Evolutionary conservation across 352 stramenopile genomes (phyloP), one percentile per base, ranked within the genome.

Genomic region (Plasmopara muralis): DNA sequence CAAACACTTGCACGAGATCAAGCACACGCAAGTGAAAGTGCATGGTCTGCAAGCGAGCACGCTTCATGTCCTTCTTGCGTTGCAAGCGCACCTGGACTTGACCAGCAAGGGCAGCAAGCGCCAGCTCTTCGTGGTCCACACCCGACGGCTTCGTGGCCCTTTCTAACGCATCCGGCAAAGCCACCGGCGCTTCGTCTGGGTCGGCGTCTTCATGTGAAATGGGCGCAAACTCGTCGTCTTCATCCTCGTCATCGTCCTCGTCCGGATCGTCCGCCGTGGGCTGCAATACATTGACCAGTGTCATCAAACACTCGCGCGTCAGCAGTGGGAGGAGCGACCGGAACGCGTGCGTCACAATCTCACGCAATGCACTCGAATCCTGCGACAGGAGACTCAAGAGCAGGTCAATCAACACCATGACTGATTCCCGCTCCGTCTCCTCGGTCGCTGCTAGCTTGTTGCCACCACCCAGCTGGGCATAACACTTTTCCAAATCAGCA

Each of bases 11-110:
- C 35, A 94, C 65, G 60, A 94, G 51, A 46, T 94, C 81, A 16
- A 94, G 48, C 30, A 92, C 81, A 33, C 83, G 83, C 47, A 94
- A 57, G 57, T 94, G 83, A 66, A 94, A 94, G 68, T 94, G 83
- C 48, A 91, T 68, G 29, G 79, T 70, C 49, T 86, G 75, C 43
- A 87, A 67, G 14, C 70, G 69, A 47, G 77, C 62, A 14, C 66
- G 68, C 66, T 91, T 89, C 28, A 73, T 65, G 48, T 87, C 76
- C 47, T 87, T 82, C 70, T 92, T 92, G 64, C 70, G 70, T 55
- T 85, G 73, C 42, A 75, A 81, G 39, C 77, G 79, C 42, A 76
- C 57, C 47, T 85, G 82, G 6, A 92, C 83, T 47, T 94, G 81
- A 2, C 77, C 74, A 8, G 89, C 81, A 53, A 94, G 84, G 29